Evolutionary conservation across 2,329 filamentous ascomycete species (phyloP).

Genomic region (Cordyceps farinosa): DNA sequence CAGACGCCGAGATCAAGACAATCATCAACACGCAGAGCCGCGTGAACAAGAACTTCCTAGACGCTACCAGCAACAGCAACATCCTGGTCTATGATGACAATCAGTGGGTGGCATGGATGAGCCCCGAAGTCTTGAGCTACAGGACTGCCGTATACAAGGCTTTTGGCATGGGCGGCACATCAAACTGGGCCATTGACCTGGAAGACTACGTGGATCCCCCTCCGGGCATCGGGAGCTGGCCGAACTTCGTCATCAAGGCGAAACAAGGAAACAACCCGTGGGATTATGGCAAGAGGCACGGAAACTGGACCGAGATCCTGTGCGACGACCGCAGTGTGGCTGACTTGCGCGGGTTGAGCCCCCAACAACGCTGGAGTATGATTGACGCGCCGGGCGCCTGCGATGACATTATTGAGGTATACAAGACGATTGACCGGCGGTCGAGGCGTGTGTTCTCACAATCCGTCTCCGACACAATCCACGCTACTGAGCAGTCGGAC

Average conservation of each 20-base stretch:
- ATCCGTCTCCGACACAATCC: not conserved
- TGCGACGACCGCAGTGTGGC: constrained; percentile 21
- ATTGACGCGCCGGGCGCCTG: not conserved
- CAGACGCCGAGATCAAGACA: constrained; percentile 32
- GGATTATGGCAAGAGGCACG: constrained; percentile 17
- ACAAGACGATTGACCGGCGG: not conserved
- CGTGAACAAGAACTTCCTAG: constrained; percentile 17
- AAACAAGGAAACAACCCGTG: constrained; percentile 21
- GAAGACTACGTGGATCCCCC: constrained; percentile 23
- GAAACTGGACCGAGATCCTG: constrained; percentile 25
- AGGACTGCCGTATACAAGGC: constrained; percentile 17
- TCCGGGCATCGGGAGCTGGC: constrained; percentile 18
- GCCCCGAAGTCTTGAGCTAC: constrained; percentile 11
- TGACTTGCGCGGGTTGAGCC: not conserved
- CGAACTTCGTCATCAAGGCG: constrained; percentile 19
- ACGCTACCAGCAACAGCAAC: constrained; percentile 20
- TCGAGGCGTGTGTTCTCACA: not conserved
- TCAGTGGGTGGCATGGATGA: constrained; percentile 25
- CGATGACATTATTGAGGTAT: not conserved
- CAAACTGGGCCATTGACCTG: constrained; percentile 26
- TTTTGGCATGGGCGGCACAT: constrained; percentile 23
- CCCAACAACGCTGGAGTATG: not conserved
- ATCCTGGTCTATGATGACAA: constrained; percentile 23
- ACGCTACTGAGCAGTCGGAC: too few species aligned
- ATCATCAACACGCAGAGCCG: constrained; percentile 21